A percentile compares a stretch with the other conserved stretches of the same genome.
These are phyloP conservation scores for Vigna mungo DNA, from an alignment of 306 rosid genomes.

Conservation along the genomic window DNA sequence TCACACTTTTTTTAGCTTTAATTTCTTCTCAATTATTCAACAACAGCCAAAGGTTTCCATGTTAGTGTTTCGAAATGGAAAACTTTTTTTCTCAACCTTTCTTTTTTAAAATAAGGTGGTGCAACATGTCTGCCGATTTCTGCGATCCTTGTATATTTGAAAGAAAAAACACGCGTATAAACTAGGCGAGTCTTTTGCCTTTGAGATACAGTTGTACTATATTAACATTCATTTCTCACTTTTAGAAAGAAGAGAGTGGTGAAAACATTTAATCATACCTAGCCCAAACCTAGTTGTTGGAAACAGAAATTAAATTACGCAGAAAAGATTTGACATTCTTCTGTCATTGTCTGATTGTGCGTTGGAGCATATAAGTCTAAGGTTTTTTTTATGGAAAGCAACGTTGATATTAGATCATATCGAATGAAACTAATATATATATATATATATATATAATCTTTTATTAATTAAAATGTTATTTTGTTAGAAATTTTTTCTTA, in stretches of 20 bases:
- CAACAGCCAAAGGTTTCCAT: background rate
- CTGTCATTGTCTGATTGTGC: constrained; percentile 3
- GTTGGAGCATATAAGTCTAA: constrained; percentile 31
- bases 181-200: background rate
- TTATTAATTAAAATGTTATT: too few relatives aligned
- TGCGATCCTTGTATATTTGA: background rate
- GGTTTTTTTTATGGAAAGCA: constrained; percentile 8
- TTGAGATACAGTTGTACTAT: background rate
- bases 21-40: background rate
- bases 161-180: background rate
- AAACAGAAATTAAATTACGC: background rate
- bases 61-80: background rate
- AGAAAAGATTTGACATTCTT: constrained; percentile 2
- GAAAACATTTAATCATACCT: background rate
- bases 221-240: background rate
- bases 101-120: background rate
- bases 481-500: too few relatives aligned
- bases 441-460: too few relatives aligned
- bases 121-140: background rate
- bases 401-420: background rate
- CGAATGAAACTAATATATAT: too few relatives aligned
- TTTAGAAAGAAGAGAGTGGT: background rate
- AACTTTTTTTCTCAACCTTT: background rate
- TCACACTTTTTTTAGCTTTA: background rate
- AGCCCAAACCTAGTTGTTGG: background rate